A percentile compares a stretch with the other conserved stretches of the same genome.
Evolutionary conservation across 176 grass and related monocot species (phyloP).

Genomic region (Cocos nucifera): DNA sequence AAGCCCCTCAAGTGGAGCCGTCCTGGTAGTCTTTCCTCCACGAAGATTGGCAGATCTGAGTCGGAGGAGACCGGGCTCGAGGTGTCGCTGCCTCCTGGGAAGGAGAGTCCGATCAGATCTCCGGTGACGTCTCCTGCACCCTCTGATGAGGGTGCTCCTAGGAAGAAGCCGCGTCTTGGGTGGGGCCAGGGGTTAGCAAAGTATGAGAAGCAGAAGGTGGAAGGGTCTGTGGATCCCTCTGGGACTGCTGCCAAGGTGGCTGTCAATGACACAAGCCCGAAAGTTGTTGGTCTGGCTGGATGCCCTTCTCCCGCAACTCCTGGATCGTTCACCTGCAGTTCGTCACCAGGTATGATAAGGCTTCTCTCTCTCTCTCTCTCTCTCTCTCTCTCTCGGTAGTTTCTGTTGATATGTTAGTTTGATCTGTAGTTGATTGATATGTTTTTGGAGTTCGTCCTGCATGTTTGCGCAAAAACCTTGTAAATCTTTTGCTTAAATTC

Average conservation of each 20-base stretch:
- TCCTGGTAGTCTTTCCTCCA: background rate
- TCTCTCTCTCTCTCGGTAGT: background rate
- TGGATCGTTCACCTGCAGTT: constrained; percentile 23
- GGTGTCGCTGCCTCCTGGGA: background rate
- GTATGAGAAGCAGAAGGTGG: constrained; percentile 88
- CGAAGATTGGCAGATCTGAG: constrained; percentile 52
- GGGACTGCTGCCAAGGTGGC: background rate
- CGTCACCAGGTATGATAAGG: constrained; percentile 17
- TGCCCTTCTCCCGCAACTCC: constrained; percentile 17
- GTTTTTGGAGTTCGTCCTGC: background rate
- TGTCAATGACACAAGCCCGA: constrained; percentile 8
- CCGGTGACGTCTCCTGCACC: constrained; percentile 13
- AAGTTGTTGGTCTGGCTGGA: background rate
- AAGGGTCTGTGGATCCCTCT: constrained; percentile 29
- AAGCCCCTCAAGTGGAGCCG: constrained; percentile 32
- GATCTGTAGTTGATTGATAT: background rate
- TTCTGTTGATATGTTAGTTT: background rate
- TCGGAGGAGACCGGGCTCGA: constrained; percentile 6
- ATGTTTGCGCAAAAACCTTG: too few species aligned
- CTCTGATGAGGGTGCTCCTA: constrained; percentile 42
- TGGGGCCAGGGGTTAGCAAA: constrained; percentile 98
- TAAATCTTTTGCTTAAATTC: too few species aligned
- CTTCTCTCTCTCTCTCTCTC: background rate
- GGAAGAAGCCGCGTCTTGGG: constrained; percentile 83
- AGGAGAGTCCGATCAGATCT: constrained; percentile 5